A percentile compares a stretch with the other conserved stretches of the same genome.
Conservation (phyloP, 495 filamentous ascomycete species). For the Neurospora pannonica region DNA sequence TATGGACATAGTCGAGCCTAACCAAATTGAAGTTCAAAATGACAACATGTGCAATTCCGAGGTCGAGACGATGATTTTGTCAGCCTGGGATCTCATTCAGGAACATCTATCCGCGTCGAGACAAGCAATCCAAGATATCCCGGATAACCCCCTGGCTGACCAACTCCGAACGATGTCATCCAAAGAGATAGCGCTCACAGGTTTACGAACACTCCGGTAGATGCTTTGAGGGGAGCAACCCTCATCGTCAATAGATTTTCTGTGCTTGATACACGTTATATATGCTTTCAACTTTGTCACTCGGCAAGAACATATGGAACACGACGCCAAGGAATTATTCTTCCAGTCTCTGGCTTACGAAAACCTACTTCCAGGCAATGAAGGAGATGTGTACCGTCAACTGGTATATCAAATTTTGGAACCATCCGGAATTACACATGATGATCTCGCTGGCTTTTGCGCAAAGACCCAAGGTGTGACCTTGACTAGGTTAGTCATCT, state of each 20-base stretch:
- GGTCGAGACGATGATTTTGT: slow-evolving; percentile 28
- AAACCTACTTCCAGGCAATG: slow-evolving; percentile 17
- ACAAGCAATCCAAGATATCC: slow-evolving; percentile 25
- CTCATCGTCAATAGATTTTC: slow-evolving; percentile 24
- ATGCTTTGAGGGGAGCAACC: slow-evolving; percentile 23
- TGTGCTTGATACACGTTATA: slow-evolving; percentile 37
- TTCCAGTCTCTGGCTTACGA: slow-evolving; percentile 31
- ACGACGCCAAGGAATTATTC: slow-evolving; percentile 23
- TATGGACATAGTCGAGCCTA: slow-evolving; percentile 5
- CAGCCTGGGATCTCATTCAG: slow-evolving; percentile 32
- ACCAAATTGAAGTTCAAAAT: slow-evolving; percentile 5
- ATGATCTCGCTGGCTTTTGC: slow-evolving; percentile 7
- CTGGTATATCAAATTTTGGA: slow-evolving; percentile 32
- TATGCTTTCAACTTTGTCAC: slow-evolving; percentile 36
- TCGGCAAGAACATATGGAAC: slow-evolving; percentile 22
- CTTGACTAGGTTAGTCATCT: slow-evolving; percentile 6
- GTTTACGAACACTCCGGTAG: slow-evolving; percentile 25
- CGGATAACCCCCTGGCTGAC: slow-evolving; percentile 27
- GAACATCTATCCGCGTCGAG: slow-evolving; percentile 32
- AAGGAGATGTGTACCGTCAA: slow-evolving; percentile 21
- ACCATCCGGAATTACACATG: slow-evolving; percentile 16
- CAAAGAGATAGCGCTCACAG: slow-evolving; percentile 24
- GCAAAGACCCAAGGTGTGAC: background rate
- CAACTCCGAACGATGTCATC: slow-evolving; percentile 28
- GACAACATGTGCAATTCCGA: slow-evolving; percentile 20